Evolutionary conservation across 345 rosid species (phyloP).

Genomic region (Camelina hispida): DNA sequence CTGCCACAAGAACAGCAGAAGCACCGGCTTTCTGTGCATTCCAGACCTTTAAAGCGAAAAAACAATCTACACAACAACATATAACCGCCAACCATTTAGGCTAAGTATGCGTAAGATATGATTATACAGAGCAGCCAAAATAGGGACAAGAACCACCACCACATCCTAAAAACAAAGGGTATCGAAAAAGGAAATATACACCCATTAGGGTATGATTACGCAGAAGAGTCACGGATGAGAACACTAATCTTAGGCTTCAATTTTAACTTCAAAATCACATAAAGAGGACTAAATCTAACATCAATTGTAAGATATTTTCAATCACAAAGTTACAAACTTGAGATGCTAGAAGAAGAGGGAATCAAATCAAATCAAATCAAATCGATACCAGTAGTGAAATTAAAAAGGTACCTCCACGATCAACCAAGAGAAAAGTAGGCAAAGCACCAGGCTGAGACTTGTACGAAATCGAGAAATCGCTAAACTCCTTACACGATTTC

Average conservation of each 20-base stretch:
- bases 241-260: background rate
- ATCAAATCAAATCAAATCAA: background rate
- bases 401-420: constrained; percentile 78
- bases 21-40: constrained; percentile 97
- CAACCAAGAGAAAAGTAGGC: constrained; percentile 78
- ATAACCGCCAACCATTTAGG: constrained; percentile 1
- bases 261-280: background rate
- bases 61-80: constrained; percentile 66
- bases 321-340: background rate
- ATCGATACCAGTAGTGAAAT: background rate
- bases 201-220: background rate
- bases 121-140: background rate
- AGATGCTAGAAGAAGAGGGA: background rate
- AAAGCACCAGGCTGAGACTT: constrained; percentile 81
- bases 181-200: no score
- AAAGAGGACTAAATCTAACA: background rate
- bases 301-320: constrained; percentile 3
- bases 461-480: constrained; percentile 65
- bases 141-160: no score
- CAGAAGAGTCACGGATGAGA: no score
- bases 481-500: constrained; percentile 76
- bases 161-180: no score
- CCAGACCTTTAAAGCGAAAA: constrained; percentile 94
- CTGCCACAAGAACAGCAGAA: constrained; percentile 95
- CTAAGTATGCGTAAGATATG: background rate